Evolutionary conservation across 495 filamentous ascomycete species (phyloP), one percentile per base, ranked within the genome.

Genomic region (Daldinia grandis): DNA sequence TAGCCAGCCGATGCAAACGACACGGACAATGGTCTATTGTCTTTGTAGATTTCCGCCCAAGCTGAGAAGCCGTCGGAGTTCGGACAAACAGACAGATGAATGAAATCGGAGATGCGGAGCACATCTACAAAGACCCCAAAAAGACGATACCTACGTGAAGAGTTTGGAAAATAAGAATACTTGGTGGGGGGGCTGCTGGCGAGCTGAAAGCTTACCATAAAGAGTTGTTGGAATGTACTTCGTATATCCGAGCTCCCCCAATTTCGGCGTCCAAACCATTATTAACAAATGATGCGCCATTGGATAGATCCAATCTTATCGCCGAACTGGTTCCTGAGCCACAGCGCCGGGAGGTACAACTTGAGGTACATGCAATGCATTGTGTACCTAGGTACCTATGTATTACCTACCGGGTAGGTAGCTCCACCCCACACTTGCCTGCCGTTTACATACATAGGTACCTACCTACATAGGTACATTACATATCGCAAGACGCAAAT

Each of bases 1-100:
- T 37, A 59, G 35, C 55, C 68, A 54, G 37, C 64, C 63, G 54
- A 78, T 74, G 21, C 64, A 75, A 63, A 66, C 50, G 60, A 68
- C 24, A 12, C 10, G 30, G 50, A 50, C 14, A 35, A 66, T 9
- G 7, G 21, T 10, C 33, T 56, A 54, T 44, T 53, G 0, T 59
- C 33, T 30, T 53, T 14, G 15, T 30, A 53, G 25, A 53, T 53
- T 5, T 53, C 49, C 7, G 5, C 35, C 8, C 4, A 28, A n/a
- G 25, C 15, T 53, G 14, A 12, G 15, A 10, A 33, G 12, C 5
- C 4, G 19, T 68, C 70, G 70, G 70, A 73, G 49, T 68, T 73
- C 70, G 70, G 70, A 73, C 56, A 68, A 68, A 68, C 49, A 60
- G 1, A 37, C 15, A n/a, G 31, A 40, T 68, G 55, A 57, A n/a